Percentiles rank a stretch among this genome's conserved stretches.
Evolutionary conservation across 2,329 filamentous ascomycete species (phyloP).

Genomic region (Cordyceps pruinosa): DNA sequence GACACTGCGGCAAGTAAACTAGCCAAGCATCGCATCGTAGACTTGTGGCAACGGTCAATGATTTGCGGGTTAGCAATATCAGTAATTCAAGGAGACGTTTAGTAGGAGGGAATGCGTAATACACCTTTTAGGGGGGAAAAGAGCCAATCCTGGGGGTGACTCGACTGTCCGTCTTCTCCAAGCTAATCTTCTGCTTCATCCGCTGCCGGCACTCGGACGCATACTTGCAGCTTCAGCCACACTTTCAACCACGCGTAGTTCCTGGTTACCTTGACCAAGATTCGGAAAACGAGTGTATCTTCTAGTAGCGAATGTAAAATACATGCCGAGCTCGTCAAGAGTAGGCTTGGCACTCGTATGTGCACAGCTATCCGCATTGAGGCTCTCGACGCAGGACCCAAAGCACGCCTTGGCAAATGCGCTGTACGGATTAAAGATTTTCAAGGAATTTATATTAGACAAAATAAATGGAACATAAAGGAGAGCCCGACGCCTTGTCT

Average conservation of each 20-base stretch:
- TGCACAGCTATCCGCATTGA: too few species aligned
- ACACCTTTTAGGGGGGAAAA: neutral
- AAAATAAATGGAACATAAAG: neutral
- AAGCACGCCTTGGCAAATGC: neutral
- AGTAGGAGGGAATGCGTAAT: too few species aligned
- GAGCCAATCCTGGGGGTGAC: neutral
- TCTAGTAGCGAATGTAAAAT: too few species aligned
- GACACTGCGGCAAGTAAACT: neutral
- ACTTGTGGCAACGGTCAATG: neutral
- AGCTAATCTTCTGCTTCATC: conserved; percentile 3
- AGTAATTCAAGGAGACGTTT: too few species aligned
- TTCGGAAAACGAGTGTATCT: neutral
- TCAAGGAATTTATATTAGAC: neutral
- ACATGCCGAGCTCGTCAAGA: too few species aligned
- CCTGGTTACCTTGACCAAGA: neutral
- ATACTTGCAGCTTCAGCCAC: neutral
- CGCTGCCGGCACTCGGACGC: neutral
- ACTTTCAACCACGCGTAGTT: neutral
- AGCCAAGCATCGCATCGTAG: neutral
- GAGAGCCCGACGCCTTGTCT: neutral
- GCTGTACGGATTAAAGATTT: too few species aligned
- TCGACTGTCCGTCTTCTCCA: neutral
- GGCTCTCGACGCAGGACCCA: too few species aligned
- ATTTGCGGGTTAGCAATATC: too few species aligned
- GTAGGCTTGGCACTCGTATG: too few species aligned